phyloP scores from a whole-genome alignment of 2,329 filamentous ascomycete species.

The Microcera coccophila region DNA sequence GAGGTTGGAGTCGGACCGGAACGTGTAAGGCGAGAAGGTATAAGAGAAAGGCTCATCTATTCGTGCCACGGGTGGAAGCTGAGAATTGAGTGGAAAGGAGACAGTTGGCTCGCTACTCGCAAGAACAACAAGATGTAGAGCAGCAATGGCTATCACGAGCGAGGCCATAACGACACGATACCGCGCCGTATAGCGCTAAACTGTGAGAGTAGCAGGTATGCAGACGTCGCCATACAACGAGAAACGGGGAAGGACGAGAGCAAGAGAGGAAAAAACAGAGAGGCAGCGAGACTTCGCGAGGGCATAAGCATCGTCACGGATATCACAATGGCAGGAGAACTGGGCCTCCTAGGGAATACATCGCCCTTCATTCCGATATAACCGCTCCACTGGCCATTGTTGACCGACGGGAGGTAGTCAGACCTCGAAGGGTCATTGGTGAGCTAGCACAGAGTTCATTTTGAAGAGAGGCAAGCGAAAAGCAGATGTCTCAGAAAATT shows the following conservation, averaged over 20 bases:
- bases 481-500: conserved; percentile 30
- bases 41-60: conserved; percentile 65
- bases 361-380: conserved; percentile 38
- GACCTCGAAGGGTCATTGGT: conserved; percentile 11
- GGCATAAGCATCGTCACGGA: conserved; percentile 18
- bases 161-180: conserved; percentile 29
- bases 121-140: conserved; percentile 29
- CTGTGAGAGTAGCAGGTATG: conserved; percentile 14
- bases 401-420: conserved; percentile 13
- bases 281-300: conserved; percentile 12
- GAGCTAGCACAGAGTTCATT: conserved; percentile 21
- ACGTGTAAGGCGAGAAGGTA: conserved; percentile 69
- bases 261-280: conserved; percentile 10
- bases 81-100: conserved; percentile 75
- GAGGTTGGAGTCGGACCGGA: conserved; percentile 60
- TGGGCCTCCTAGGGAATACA: conserved; percentile 23
- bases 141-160: conserved; percentile 23
- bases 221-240: conserved; percentile 16
- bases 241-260: conserved; percentile 8
- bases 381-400: conserved; percentile 22
- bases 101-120: conserved; percentile 40
- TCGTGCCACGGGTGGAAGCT: conserved; percentile 75
- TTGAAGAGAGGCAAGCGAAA: conserved; percentile 30
- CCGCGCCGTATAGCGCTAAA: conserved; percentile 18
- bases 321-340: conserved; percentile 31